phyloP scores from a whole-genome alignment of 352 stramenopile genomes.

The Plasmopara muralis region DNA sequence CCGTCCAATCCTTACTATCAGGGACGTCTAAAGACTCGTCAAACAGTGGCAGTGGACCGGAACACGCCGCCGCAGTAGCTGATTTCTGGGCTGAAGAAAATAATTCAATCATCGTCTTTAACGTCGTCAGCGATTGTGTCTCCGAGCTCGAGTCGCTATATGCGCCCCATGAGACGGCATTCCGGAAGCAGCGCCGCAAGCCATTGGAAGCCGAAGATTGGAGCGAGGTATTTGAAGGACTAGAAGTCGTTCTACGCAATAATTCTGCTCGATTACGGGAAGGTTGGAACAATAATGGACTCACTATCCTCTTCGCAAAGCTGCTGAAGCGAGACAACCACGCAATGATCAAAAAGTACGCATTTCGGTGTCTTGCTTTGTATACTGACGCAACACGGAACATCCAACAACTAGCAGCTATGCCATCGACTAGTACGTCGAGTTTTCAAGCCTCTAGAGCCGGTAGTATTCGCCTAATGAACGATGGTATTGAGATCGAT shows the following conservation, averaged over 20 bases:
- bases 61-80: conserved; percentile 41
- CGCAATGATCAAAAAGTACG: conserved; percentile 86
- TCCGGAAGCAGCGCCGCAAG: conserved; percentile 77
- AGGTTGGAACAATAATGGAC: conserved; percentile 76
- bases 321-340: conserved; percentile 82
- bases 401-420: conserved; percentile 49
- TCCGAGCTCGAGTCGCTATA: conserved; percentile 81
- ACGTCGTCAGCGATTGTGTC: conserved; percentile 75
- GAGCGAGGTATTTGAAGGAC: conserved; percentile 83
- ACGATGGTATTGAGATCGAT: conserved; percentile 35
- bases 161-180: conserved; percentile 70
- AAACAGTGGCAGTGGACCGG: conserved; percentile 19
- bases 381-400: conserved; percentile 76
- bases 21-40: conserved; percentile 42
- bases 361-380: conserved; percentile 76
- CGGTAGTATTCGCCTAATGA: conserved; percentile 37
- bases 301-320: conserved; percentile 81
- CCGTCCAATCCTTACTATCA: conserved; percentile 56
- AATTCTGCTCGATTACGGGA: conserved; percentile 62
- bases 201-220: conserved; percentile 81
- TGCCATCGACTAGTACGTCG: conserved; percentile 33
- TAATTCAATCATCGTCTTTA: conserved; percentile 68
- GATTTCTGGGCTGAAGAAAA: conserved; percentile 74
- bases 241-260: conserved; percentile 76
- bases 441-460: conserved; percentile 29